Base-by-base conservation (phyloP, 495 filamentous ascomycete genomes). In the Xylaria telfairii region DNA sequence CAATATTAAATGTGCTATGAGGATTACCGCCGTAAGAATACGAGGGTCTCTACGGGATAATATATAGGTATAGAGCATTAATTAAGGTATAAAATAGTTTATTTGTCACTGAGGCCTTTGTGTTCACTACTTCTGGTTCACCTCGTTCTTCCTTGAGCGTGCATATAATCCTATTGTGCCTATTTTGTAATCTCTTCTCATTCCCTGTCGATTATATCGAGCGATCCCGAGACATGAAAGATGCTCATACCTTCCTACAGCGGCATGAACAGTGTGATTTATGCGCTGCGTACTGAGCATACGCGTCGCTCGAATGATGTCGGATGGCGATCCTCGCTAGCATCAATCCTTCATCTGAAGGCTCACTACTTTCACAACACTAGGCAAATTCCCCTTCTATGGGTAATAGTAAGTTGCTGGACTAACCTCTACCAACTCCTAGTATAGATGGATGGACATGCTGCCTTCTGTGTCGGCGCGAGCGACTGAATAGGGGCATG, bases 401-500 rank as follows among this genome's bases (percentile, higher is more conserved):
- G 62, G 92, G 92, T 2, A 91, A 90, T 53, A 87, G 88, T 0
- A 82, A 85, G 13, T 87, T 80, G 73, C 94, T 92, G 24, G 87
- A 89, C 19, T 87, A 91, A 70, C 90, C 90, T 67, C 92, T 84
- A 1, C 91, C 92, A 3, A 94, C 84, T 3, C 88, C 92, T 19
- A 85, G 86, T 1, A 94, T 75, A 1, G 78, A 76, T 64, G 91
- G 89, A 76, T 64, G 91, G 89, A 74, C 88, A 84, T 2, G 80
- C 76, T n/a, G 84, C 78, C 3, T 82, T 77, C 4, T 85, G 73
- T 10, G 87, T 82, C 26, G 82, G 74, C 17, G 85, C 73, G 72
- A 41, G 28, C 2, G n/a, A 59, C 30, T 28, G n/a, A 15, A 42
- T 42, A 39, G 59, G 37, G 59, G 59, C 37, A 62, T 21, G 21